phyloP scores from a whole-genome alignment of 2,329 filamentous ascomycete species.

The Diaporthe caulivora region DNA sequence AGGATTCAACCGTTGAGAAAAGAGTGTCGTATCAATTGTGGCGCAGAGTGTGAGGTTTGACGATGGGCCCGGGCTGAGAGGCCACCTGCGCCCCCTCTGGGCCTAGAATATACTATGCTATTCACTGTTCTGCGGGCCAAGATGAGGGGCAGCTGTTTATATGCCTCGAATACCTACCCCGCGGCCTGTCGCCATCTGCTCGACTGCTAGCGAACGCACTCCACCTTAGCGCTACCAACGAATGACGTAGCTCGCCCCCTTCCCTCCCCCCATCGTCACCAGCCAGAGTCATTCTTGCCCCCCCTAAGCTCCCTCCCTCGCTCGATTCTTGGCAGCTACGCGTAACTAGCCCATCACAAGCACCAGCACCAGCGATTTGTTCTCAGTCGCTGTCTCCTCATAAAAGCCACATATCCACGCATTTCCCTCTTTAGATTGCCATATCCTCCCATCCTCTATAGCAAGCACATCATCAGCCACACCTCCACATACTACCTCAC shows the following conservation, averaged over 20 bases:
- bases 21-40: conserved; percentile 25
- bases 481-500: background rate
- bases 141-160: conserved; percentile 7
- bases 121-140: background rate
- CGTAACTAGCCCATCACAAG: conserved; percentile 18
- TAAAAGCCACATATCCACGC: conserved; percentile 2
- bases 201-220: background rate
- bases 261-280: background rate
- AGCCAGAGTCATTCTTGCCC: conserved; percentile 21
- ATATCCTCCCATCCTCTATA: background rate
- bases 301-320: conserved; percentile 14
- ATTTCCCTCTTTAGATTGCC: background rate
- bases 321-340: conserved; percentile 26
- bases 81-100: background rate
- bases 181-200: conserved; percentile 2
- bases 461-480: conserved; percentile 4
- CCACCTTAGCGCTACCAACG: conserved; percentile 10
- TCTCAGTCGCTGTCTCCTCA: background rate
- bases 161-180: conserved; percentile 22
- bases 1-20: conserved; percentile 23
- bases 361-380: background rate
- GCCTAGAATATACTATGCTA: background rate
- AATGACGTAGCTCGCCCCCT: conserved; percentile 27
- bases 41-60: conserved; percentile 9
- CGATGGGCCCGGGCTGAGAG: background rate